These are phyloP conservation scores for Arxiozyma heterogenica DNA, from an alignment of 1,139 yeast genomes.

Conservation along the genomic window DNA sequence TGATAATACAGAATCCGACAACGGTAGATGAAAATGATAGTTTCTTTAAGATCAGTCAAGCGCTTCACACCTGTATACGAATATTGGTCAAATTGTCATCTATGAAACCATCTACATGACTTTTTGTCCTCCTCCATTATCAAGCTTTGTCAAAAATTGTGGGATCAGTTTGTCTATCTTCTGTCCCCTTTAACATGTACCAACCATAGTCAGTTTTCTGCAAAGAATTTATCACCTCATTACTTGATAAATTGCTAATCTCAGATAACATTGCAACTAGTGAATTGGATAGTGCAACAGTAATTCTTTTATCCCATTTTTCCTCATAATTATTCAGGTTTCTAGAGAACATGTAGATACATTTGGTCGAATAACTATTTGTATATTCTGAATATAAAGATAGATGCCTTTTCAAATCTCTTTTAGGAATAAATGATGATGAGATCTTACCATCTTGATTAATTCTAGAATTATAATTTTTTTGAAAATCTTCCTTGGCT, in stretches of 20 bases:
- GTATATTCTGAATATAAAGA: conserved; percentile 15
- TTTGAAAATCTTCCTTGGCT: background rate
- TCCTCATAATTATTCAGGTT: background rate
- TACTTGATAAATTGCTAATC: background rate
- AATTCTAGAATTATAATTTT: too few relatives aligned
- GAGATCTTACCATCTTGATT: background rate
- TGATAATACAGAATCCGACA: background rate
- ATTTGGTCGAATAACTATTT: conserved; percentile 7
- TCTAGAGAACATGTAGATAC: background rate
- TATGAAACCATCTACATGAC: background rate
- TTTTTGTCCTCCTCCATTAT: background rate
- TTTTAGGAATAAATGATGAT: background rate
- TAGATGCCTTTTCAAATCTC: background rate
- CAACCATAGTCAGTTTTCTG: background rate
- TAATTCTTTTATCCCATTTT: background rate
- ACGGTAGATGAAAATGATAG: background rate
- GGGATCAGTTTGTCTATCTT: too few relatives aligned
- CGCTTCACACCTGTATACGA: background rate
- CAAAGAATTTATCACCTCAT: background rate
- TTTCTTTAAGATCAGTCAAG: too few relatives aligned
- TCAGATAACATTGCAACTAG: too few relatives aligned
- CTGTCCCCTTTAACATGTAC: background rate
- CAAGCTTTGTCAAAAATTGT: background rate
- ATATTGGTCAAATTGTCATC: too few relatives aligned
- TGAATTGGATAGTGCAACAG: background rate